Evolutionary conservation across 2,329 filamentous ascomycete species (phyloP), one percentile per base, ranked within the genome.

Genomic region (Massarina eburnea): DNA sequence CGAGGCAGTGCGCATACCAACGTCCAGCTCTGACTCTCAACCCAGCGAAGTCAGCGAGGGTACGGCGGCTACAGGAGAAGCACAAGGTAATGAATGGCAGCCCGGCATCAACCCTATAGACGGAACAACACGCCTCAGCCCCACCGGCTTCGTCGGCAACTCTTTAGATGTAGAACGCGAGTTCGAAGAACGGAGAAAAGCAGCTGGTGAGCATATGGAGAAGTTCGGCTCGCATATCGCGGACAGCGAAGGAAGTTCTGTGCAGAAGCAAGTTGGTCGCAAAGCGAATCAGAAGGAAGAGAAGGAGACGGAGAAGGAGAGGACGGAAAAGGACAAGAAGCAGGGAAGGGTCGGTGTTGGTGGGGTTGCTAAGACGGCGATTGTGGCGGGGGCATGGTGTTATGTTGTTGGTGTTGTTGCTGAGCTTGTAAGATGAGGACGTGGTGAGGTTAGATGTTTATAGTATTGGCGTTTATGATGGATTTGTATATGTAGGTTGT

Each of bases 81-180:
- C 18, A 39, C 46, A 35, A 18, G 32, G 9, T 33, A 20, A 2
- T 19, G 38, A 43, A 15, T 42, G 47, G 37, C 27, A 41, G 12
- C 35, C 19, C 14, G 26, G 41, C 2, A 51, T 66, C 1, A 71
- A 70, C n/a, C 67, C 66, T 2, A 59, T 71, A 12, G 67, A 71
- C 30, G 67, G 66, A 15, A 71, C 66, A 0, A 55, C 64, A 1
- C 57, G 62, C 1, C 55, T 67, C 3, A 59, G 53, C 14, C 66
- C 65, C 4, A 68, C 65, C 1, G 66, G 65, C n/a, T 68, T 63
- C 45, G 64, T 62, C 12, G 60, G 64, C 4, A 57, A 61, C 7
- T 54, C 55, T 8, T 41, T 48, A 3, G 59, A 59, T 18, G 7
- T 51, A 14, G 58, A 63, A 27, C 43, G 57, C 1, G 62, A 62